Evolutionary conservation across 208 protist species (phyloP).

Genomic region (Herpetomonas tarakana): DNA sequence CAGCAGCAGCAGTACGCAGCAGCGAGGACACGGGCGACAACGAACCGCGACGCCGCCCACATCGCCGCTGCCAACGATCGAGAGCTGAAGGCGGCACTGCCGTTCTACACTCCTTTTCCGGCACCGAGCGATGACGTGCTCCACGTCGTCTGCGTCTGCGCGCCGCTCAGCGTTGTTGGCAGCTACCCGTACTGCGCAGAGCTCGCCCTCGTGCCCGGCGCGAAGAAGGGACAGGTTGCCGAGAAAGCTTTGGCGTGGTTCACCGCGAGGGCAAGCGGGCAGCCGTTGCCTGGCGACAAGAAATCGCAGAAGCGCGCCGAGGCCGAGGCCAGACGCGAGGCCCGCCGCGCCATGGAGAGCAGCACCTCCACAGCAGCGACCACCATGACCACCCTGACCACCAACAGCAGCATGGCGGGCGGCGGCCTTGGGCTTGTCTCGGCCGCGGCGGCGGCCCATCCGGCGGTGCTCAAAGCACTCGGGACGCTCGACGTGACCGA

Average conservation of each 20-base stretch:
- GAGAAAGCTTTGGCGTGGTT: constrained; percentile 25
- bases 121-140: constrained; percentile 21
- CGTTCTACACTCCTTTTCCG: constrained; percentile 35
- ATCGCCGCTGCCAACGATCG: constrained; percentile 16
- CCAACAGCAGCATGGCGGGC: background rate
- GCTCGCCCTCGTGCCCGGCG: constrained; percentile 22
- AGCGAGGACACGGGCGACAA: background rate
- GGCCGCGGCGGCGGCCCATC: background rate
- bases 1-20: background rate
- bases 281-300: constrained; percentile 7
- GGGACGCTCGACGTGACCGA: constrained; percentile 24
- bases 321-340: background rate
- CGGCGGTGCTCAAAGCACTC: constrained; percentile 22
- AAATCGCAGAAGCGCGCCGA: constrained; percentile 2
- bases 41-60: background rate
- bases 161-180: constrained; percentile 34
- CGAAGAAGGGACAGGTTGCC: constrained; percentile 51
- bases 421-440: too few relatives aligned
- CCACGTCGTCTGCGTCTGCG: constrained; percentile 47
- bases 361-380: constrained; percentile 1
- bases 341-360: background rate
- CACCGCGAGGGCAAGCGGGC: constrained; percentile 7
- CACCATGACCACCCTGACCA: background rate
- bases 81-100: constrained; percentile 25
- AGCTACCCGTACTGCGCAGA: constrained; percentile 42